phyloP scores from a whole-genome alignment of 768 basidiomycete species.

The Pulveroboletus ravenelii region DNA sequence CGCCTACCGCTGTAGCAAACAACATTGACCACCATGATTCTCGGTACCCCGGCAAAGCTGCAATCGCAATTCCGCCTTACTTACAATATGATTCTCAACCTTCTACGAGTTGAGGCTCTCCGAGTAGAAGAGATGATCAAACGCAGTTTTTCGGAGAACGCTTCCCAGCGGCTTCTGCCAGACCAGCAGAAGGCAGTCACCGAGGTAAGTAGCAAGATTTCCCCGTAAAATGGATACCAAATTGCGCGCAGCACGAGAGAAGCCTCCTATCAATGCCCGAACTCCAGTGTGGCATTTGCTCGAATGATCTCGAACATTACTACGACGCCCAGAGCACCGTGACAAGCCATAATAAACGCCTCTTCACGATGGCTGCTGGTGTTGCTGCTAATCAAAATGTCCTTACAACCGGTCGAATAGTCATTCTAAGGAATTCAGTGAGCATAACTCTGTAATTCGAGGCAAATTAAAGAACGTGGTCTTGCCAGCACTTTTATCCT shows the following conservation, averaged over 20 bases:
- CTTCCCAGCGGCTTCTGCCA: constrained; percentile 85
- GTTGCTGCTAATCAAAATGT: constrained; percentile 66
- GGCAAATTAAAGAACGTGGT: neutral
- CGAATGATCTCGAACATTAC: constrained; percentile 64
- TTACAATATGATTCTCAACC: constrained; percentile 98
- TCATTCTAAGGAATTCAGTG: constrained; percentile 80
- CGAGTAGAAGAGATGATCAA: constrained; percentile 99
- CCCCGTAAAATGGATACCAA: constrained; percentile 6
- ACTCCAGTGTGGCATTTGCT: constrained; percentile 65
- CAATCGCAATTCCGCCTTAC: constrained; percentile 96
- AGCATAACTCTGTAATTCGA: constrained; percentile 21
- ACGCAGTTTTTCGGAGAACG: constrained; percentile 96
- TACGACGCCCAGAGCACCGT: constrained; percentile 71
- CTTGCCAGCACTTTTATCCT: constrained; percentile 63
- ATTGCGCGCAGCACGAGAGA: constrained; percentile 60
- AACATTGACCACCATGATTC: constrained; percentile 81
- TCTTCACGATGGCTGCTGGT: constrained; percentile 55
- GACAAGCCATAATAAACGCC: constrained; percentile 53
- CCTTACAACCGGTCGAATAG: constrained; percentile 69
- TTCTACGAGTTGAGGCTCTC: constrained; percentile 92
- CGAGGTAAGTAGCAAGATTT: constrained; percentile 49
- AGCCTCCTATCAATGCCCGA: constrained; percentile 55
- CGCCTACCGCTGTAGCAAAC: constrained; percentile 47
- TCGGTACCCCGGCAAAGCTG: constrained; percentile 88
- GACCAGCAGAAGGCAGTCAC: constrained; percentile 87